Evolutionary conservation across 2,329 filamentous ascomycete species (phyloP).

Genomic region (Epichloe festucae): DNA sequence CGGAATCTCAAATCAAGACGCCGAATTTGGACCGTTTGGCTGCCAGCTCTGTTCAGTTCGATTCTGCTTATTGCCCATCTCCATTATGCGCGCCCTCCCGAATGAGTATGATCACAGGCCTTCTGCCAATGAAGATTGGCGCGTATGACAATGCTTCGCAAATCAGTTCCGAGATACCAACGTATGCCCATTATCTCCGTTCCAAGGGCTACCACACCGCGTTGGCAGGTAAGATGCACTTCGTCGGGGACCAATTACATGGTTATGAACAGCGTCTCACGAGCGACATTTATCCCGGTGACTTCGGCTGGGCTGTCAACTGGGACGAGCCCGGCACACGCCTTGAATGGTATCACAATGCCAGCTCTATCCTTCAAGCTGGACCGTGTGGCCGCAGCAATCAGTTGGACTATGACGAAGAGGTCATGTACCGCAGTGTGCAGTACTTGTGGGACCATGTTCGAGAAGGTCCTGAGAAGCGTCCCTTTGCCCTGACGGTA

Average conservation of each 20-base stretch:
- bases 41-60: conserved; percentile 72
- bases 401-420: conserved; percentile 91
- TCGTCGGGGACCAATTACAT: conserved; percentile 87
- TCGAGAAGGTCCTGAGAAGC: conserved; percentile 57
- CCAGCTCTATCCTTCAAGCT: conserved; percentile 82
- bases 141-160: conserved; percentile 86
- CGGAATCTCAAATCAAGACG: conserved; percentile 78
- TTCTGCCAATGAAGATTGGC: conserved; percentile 81
- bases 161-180: conserved; percentile 72
- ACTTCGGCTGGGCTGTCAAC: conserved; percentile 90
- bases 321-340: conserved; percentile 83
- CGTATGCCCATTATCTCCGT: conserved; percentile 85
- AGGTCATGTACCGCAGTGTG: conserved; percentile 83
- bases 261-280: conserved; percentile 87
- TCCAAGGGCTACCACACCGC: conserved; percentile 78
- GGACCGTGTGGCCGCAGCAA: conserved; percentile 83
- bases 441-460: conserved; percentile 89
- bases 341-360: conserved; percentile 94
- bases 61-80: conserved; percentile 88
- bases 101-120: conserved; percentile 89
- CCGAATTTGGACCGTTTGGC: conserved; percentile 79
- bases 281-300: conserved; percentile 89
- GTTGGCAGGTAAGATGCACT: conserved; percentile 94
- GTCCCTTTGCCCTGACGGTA: conserved; percentile 74
- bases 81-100: conserved; percentile 85